phyloP scores from a whole-genome alignment of 208 protist species.

The Acanthamoeba divionensis region DNA sequence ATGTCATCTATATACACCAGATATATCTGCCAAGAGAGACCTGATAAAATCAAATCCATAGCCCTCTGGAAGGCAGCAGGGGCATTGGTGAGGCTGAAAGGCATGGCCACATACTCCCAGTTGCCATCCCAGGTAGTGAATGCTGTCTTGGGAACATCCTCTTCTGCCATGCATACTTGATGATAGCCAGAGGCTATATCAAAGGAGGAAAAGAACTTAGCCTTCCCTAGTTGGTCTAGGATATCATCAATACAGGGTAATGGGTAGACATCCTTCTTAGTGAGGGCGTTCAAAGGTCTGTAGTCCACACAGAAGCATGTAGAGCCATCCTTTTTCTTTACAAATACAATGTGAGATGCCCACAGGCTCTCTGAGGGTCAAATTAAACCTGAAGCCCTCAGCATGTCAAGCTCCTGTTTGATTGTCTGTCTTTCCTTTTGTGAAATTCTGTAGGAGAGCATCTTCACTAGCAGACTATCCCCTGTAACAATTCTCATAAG shows the following conservation, averaged over 20 bases:
- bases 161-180: conserved; percentile 11
- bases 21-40: neutral
- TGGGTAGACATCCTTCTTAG: neutral
- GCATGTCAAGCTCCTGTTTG: no score
- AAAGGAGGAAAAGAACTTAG: neutral
- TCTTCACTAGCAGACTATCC: neutral
- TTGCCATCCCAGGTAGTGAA: conserved; percentile 26
- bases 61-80: conserved; percentile 30
- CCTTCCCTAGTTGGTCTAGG: neutral
- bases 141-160: conserved; percentile 32
- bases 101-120: neutral
- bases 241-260: neutral
- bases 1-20: conserved; percentile 46
- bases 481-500: neutral
- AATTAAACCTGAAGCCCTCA: neutral
- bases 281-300: neutral
- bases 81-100: neutral
- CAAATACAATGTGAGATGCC: neutral
- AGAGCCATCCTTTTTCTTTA: neutral
- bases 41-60: neutral
- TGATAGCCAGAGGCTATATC: conserved; percentile 20
- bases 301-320: neutral
- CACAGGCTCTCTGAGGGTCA: neutral
- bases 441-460: neutral
- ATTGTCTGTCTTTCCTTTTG: neutral